Percentiles rank a stretch among this genome's conserved stretches.
Evolutionary conservation across 1,139 yeast genomes (phyloP).

Genomic region (Saccharomycopsis hybrid): DNA sequence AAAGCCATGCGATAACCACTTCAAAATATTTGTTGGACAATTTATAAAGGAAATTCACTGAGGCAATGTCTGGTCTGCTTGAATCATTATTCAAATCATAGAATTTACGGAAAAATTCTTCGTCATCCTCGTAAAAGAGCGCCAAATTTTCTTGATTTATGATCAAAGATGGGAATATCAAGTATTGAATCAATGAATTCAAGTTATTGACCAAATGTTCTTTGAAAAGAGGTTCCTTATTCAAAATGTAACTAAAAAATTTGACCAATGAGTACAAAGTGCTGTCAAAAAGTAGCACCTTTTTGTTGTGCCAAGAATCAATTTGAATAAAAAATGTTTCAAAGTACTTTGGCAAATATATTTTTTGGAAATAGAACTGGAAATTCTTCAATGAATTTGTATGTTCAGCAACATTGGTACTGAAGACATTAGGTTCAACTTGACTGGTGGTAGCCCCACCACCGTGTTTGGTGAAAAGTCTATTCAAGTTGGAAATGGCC

Average conservation of each 20-base stretch:
- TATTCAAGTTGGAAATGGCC: slow-evolving; percentile 64
- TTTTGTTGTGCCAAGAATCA: slow-evolving; percentile 50
- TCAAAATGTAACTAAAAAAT: slow-evolving; percentile 33
- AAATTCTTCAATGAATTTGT: slow-evolving; percentile 5
- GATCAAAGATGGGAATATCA: slow-evolving; percentile 58
- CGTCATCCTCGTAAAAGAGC: slow-evolving; percentile 65
- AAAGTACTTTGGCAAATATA: slow-evolving; percentile 9
- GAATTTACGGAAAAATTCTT: slow-evolving; percentile 63
- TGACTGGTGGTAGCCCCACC: slow-evolving; percentile 36
- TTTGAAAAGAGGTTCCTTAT: slow-evolving; percentile 8
- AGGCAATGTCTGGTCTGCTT: slow-evolving; percentile 74
- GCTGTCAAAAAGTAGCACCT: slow-evolving; percentile 56
- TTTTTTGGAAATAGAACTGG: slow-evolving; percentile 9
- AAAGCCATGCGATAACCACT: slow-evolving; percentile 19
- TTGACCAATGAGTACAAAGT: slow-evolving; percentile 57
- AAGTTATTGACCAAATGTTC: slow-evolving; percentile 4
- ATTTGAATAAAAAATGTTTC: slow-evolving; percentile 25
- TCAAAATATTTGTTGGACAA: slow-evolving; percentile 16
- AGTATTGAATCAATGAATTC: slow-evolving; percentile 29
- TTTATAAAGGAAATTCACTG: slow-evolving; percentile 55
- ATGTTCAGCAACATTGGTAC: slow-evolving; percentile 16
- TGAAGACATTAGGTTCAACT: slow-evolving; percentile 10
- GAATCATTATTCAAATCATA: slow-evolving; percentile 67
- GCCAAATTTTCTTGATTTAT: slow-evolving; percentile 52
- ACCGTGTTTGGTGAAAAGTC: slow-evolving; percentile 52